Evolutionary conservation across 495 filamentous ascomycete genomes (phyloP).

Genomic region (Massariosphaeria phaeospora): DNA sequence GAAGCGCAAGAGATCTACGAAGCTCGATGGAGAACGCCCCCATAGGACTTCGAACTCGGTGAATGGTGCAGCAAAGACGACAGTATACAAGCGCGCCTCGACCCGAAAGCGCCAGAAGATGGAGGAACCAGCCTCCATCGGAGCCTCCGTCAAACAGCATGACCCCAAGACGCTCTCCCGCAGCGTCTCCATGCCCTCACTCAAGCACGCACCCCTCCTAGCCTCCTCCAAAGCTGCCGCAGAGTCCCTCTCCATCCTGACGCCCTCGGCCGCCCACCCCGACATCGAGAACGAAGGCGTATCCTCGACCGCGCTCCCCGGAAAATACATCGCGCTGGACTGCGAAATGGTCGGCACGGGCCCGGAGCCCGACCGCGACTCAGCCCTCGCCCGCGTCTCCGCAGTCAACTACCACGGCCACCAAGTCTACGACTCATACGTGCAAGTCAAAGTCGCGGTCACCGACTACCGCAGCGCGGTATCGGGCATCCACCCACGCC

Average conservation of each 20-base stretch:
- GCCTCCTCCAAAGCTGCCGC: conserved; percentile 3
- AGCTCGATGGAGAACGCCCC: conserved; percentile 4
- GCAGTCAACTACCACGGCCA: conserved; percentile 88
- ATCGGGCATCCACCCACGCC: conserved; percentile 66
- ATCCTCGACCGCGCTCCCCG: conserved; percentile 49
- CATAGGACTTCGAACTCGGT: background rate
- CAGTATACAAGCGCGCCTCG: background rate
- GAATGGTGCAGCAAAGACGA: background rate
- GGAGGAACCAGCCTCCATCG: conserved; percentile 36
- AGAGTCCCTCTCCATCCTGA: conserved; percentile 23
- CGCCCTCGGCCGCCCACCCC: conserved; percentile 19
- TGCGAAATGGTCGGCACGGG: conserved; percentile 97
- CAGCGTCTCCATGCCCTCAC: conserved; percentile 31
- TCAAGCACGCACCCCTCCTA: conserved; percentile 6
- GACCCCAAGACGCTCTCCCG: conserved; percentile 51
- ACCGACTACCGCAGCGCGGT: conserved; percentile 87
- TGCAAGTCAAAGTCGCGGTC: conserved; percentile 67
- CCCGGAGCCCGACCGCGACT: conserved; percentile 53
- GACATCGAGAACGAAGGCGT: conserved; percentile 48
- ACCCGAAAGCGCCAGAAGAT: conserved; percentile 29
- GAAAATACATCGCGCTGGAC: conserved; percentile 88
- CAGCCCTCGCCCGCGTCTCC: conserved; percentile 74
- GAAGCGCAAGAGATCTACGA: conserved; percentile 31
- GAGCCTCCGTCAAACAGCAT: conserved; percentile 52
- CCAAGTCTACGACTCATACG: conserved; percentile 87